Base-by-base conservation (phyloP, 1,139 yeast genomes). In the Blastobotrys ciferrii region DNA sequence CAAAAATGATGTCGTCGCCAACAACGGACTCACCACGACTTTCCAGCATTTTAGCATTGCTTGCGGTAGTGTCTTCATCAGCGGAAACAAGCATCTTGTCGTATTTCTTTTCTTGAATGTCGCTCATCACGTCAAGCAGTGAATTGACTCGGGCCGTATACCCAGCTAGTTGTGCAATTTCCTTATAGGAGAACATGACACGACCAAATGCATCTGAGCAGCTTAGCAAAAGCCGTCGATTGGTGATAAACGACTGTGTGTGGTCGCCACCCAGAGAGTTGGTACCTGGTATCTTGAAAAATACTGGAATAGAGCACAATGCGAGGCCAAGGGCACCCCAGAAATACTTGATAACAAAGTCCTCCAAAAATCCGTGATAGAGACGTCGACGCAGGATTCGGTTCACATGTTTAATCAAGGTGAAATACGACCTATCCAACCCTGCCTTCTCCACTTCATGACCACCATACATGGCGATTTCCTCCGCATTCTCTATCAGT, bases 251-350 rank as follows among this genome's bases (percentile, higher is more conserved):
- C 50, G 83, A 84, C 54, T 67, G 69, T 2, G 73, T 66, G 43
- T 70, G 58, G 43, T 65, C 64, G n/a, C 56, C 60, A 18, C 53
- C 50, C 7, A 54, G 56, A 6, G 55, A 51, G 14, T 52, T 52
- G 13, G 57, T 49, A 50, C 76, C 82, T 6, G 81, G 81, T 51
- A 82, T 81, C 53, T 77, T 76, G 57, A 87, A 80, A 62, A 91
- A 91, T 1, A 89, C 87, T 2, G 97, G 97, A 3, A 92, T 83
- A 1, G 96, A 83, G 70, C 97, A 91, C 46, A 91, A 74, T 0
- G 84, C 81, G 53, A 91, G 76, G 4, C 98, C 97, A 41, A 94
- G 87, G 2, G 96, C 97, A 53, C 98, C 97, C 94, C 97, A 86
- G 49, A 89, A 80, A 67, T 91, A 91, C 66, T 91, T 91, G 53